A percentile compares a stretch with the other conserved stretches of the same genome.
phyloP scores from a whole-genome alignment of 305 asterid genomes.

The Plantago coronopus region DNA sequence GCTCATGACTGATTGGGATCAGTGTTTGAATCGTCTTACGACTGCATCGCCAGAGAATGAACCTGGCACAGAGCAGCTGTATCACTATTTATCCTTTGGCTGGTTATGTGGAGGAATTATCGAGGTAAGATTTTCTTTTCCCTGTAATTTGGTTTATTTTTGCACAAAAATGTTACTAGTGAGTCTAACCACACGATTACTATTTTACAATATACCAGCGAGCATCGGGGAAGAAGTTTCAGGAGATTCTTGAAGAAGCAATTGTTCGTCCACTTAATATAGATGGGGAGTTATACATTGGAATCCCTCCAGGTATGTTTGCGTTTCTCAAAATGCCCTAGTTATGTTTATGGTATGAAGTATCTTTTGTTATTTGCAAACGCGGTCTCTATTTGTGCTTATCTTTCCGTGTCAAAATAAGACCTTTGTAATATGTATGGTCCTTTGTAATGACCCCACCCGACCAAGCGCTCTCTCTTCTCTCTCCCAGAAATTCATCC shows the following conservation, averaged over 20 bases:
- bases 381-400: too few relatives aligned
- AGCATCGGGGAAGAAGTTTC: slow-evolving; percentile 80
- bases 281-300: slow-evolving; percentile 89
- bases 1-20: slow-evolving; percentile 75
- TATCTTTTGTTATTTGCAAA: slow-evolving; percentile 10
- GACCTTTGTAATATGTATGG: too few relatives aligned
- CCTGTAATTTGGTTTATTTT: neutral
- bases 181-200: slow-evolving; percentile 10
- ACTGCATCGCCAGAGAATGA: slow-evolving; percentile 64
- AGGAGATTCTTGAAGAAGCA: slow-evolving; percentile 87
- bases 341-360: neutral
- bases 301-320: slow-evolving; percentile 92
- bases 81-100: slow-evolving; percentile 90
- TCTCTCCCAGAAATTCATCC: too few relatives aligned
- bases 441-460: too few relatives aligned
- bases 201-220: slow-evolving; percentile 41
- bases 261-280: slow-evolving; percentile 69
- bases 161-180: slow-evolving; percentile 12
- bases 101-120: slow-evolving; percentile 97
- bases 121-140: slow-evolving; percentile 51
- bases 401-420: too few relatives aligned
- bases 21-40: slow-evolving; percentile 61
- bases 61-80: slow-evolving; percentile 72
- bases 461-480: too few relatives aligned
- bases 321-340: neutral